Evolutionary conservation across 2,329 filamentous ascomycete species (phyloP).

Genomic region (Dactylella cylindrospora): DNA sequence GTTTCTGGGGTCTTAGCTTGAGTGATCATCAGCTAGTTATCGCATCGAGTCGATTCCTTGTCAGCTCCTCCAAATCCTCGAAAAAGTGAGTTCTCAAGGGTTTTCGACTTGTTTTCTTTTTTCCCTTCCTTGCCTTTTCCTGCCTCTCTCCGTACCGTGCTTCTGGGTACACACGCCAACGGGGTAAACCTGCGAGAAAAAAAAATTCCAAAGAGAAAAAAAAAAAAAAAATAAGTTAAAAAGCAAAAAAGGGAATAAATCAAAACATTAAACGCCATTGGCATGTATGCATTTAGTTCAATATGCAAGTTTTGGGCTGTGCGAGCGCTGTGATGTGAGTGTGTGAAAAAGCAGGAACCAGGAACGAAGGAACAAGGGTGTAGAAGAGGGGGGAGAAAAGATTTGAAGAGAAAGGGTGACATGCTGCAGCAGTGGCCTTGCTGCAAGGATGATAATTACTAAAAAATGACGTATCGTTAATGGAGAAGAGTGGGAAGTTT

Average conservation of each 20-base stretch:
- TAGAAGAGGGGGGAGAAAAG: slow-evolving; percentile 10
- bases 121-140: too few relatives aligned
- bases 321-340: too few relatives aligned
- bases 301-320: too few relatives aligned
- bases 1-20: too few relatives aligned
- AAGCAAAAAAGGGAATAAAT: slow-evolving; percentile 18
- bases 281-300: slow-evolving; percentile 17
- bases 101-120: too few relatives aligned
- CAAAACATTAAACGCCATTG: slow-evolving; percentile 17
- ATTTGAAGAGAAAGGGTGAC: slow-evolving; percentile 4
- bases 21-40: too few relatives aligned
- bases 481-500: slow-evolving; percentile 26
- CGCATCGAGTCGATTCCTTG: too few relatives aligned
- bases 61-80: too few relatives aligned
- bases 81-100: too few relatives aligned
- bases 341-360: slow-evolving; percentile 13
- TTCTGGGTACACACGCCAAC: background rate
- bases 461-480: slow-evolving; percentile 29
- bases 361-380: slow-evolving; percentile 1
- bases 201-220: slow-evolving; percentile 1
- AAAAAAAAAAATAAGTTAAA: slow-evolving; percentile 1
- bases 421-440: too few relatives aligned
- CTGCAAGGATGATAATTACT: slow-evolving; percentile 16
- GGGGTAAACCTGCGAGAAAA: background rate
- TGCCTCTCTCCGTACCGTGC: too few relatives aligned